phyloP scores from a whole-genome alignment of 148 eudicot species.

The Fallopia convolvulus region DNA sequence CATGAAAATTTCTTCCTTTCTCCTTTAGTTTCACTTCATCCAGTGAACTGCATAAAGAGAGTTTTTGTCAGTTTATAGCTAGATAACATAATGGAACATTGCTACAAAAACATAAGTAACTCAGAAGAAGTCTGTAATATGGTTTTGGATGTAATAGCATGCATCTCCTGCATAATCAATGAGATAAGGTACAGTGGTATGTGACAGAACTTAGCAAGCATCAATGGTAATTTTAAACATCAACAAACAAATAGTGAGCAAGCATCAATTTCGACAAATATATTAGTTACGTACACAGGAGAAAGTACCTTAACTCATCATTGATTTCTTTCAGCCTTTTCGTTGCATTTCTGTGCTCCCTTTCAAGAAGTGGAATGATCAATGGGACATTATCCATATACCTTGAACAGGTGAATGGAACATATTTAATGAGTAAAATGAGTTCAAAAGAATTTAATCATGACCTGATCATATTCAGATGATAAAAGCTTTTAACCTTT shows the following conservation, averaged over 20 bases:
- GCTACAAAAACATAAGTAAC: not conserved
- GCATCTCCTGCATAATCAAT: not conserved
- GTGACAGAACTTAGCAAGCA: not conserved
- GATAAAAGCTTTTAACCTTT: slow-evolving; percentile 38
- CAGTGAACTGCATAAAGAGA: slow-evolving; percentile 49
- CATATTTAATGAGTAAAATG: not conserved
- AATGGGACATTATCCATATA: slow-evolving; percentile 87
- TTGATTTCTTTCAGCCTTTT: slow-evolving; percentile 69
- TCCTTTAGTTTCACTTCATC: slow-evolving; percentile 83
- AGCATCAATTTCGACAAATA: not conserved
- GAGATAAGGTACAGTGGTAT: not conserved
- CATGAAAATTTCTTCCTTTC: slow-evolving; percentile 92
- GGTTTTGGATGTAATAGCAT: not conserved
- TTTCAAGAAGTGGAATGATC: slow-evolving; percentile 95
- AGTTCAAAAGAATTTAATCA: not conserved
- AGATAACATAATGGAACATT: not conserved
- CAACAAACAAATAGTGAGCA: not conserved
- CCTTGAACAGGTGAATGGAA: slow-evolving; percentile 33
- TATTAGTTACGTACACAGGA: not conserved
- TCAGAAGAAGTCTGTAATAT: not conserved
- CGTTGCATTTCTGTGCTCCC: slow-evolving; percentile 64
- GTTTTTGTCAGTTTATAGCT: not conserved
- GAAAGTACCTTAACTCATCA: slow-evolving; percentile 64
- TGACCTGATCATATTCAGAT: not conserved
- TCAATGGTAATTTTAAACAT: not conserved